These are phyloP conservation scores for Cinnamomum micranthum DNA, from an alignment of 164 flowering plant species.

Conservation along the genomic window DNA sequence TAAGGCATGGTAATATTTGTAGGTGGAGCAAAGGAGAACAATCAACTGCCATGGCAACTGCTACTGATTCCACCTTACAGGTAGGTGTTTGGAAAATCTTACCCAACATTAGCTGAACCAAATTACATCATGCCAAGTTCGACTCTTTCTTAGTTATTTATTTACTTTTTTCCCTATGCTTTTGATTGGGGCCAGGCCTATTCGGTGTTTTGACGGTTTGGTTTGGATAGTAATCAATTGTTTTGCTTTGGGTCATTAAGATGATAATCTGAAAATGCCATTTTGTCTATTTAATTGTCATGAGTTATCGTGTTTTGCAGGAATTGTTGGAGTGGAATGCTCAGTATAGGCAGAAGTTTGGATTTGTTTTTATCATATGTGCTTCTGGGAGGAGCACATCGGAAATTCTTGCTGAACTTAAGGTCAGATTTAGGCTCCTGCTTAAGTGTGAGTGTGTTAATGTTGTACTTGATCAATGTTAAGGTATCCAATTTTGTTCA, in stretches of 20 bases:
- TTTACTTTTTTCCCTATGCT: neutral
- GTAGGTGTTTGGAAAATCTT: constrained; percentile 24
- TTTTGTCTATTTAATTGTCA: neutral
- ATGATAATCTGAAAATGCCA: neutral
- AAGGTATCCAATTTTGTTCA: too few relatives aligned
- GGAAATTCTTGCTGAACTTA: constrained; percentile 74
- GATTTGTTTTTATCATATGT: constrained; percentile 83
- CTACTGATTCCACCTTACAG: constrained; percentile 66
- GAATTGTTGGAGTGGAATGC: constrained; percentile 78
- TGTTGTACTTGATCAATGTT: too few relatives aligned
- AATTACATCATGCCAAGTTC: too few relatives aligned
- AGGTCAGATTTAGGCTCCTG: constrained; percentile 37
- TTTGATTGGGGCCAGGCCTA: neutral
- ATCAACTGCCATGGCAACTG: constrained; percentile 78
- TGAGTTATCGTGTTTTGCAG: constrained; percentile 32
- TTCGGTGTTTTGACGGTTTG: neutral
- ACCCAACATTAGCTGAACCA: neutral
- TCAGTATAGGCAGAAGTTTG: constrained; percentile 70
- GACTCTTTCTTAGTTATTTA: too few relatives aligned
- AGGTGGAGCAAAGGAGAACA: constrained; percentile 99
- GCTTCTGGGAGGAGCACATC: constrained; percentile 84
- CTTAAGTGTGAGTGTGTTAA: neutral
- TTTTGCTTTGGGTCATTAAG: neutral
- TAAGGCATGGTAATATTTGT: constrained; percentile 9
- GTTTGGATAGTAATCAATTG: neutral